Evolutionary conservation across 2,329 filamentous ascomycete species (phyloP).

Genomic region (Fusarium oxysporum): DNA sequence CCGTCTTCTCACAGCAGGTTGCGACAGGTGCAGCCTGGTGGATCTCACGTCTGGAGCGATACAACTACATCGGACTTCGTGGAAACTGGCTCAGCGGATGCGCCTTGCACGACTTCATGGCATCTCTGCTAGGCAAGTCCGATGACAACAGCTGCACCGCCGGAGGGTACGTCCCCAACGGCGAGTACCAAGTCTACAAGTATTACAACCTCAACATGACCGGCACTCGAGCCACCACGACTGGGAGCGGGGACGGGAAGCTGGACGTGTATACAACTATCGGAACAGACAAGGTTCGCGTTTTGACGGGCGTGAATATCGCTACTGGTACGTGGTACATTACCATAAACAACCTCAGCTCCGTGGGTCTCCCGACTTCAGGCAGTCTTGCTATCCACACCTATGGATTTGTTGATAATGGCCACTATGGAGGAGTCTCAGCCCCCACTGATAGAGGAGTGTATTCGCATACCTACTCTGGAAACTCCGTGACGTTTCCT

Average conservation of each 20-base stretch:
- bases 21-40: background rate
- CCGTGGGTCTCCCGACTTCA: too few species aligned
- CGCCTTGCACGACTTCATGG: background rate
- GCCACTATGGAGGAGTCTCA: too few species aligned
- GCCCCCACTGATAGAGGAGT: too few species aligned
- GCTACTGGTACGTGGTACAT: too few species aligned
- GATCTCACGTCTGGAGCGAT: slow-evolving; percentile 6
- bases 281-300: background rate
- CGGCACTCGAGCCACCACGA: background rate
- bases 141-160: background rate
- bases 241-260: background rate
- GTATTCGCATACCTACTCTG: too few species aligned
- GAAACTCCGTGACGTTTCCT: too few species aligned
- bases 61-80: background rate
- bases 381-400: too few species aligned
- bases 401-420: too few species aligned
- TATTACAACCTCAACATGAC: slow-evolving; percentile 4
- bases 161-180: background rate
- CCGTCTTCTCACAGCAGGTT: background rate
- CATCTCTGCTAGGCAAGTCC: background rate
- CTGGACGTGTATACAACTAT: background rate
- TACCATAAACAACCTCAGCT: too few species aligned
- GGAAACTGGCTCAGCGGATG: background rate
- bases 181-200: slow-evolving; percentile 2
- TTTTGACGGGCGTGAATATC: background rate